Base-by-base conservation (phyloP, 768 basidiomycete genomes). In the Tylopilus intermedius region DNA sequence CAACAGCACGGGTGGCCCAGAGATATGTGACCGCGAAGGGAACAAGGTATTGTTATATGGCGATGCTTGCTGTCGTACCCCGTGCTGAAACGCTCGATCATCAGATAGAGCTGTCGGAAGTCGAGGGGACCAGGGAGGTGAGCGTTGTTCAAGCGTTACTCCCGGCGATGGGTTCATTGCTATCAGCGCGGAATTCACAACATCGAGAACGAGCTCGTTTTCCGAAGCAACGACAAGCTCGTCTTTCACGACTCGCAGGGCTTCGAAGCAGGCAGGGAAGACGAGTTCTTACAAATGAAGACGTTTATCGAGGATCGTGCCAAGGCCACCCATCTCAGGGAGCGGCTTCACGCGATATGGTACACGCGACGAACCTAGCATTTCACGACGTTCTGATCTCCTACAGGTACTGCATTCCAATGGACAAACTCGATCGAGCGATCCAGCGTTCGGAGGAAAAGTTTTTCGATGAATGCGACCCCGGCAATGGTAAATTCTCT, bases 311-410 rank as follows among this genome's bases (percentile, higher is more conserved):
- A 8, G 2, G 49, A 51, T 27, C 43, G 53, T 11, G 50, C 45
- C 0, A 32, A 42, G n/a, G 44, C 40, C 0, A 14, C 38, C 2
- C 1, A 10, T 15, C 50, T 55, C 41, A 32, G 52, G 21, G 46
- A 55, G 13, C 49, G 45, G 11, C 27, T 55, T 26, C 54, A 55
- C 2, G 50, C 27, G 15, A 55, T 55, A 47, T 51, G 53, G 53
- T 50, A 18, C 8, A 15, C 22, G 24, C 11, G 35, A 37, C 14
- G 14, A 5, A n/a, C 35, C 15, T 37, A 15, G 4, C 11, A 6
- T 2, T 6, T 37, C 15, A 14, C 35, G 11, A 14, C 10, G 13
- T 14, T 33, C 13, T 11, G 5, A 37, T 15, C 5, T 14, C 14
- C 14, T 41, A 24, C 9, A 41, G 40, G 40, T 41, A 22, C 24